These are phyloP conservation scores for Cyberlindnera lachancei DNA, from an alignment of 805 yeast species.

Conservation along the genomic window DNA sequence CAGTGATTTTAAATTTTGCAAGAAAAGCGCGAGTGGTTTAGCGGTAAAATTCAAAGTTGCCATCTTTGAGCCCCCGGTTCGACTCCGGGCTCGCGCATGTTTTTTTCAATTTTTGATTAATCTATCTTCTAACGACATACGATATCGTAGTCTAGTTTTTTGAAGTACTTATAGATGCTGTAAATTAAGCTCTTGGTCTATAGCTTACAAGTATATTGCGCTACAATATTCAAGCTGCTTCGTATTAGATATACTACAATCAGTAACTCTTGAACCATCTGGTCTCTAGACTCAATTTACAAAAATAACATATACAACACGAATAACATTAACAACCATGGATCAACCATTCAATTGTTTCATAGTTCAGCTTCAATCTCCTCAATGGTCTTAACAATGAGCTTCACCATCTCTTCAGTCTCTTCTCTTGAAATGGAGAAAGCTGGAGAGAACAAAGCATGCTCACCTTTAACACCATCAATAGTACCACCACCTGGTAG, in stretches of 20 bases:
- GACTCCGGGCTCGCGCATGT: slow-evolving; percentile 50
- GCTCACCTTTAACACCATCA: slow-evolving; percentile 37
- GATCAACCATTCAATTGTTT: too few species aligned
- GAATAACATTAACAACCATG: too few species aligned
- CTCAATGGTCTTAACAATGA: slow-evolving; percentile 16
- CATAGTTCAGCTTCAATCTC: slow-evolving; percentile 16
- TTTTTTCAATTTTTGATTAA: slow-evolving; percentile 13
- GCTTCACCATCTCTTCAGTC: slow-evolving; percentile 28
- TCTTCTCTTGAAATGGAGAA: slow-evolving; percentile 31
- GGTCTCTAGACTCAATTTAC: too few species aligned
- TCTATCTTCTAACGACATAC: too few species aligned
- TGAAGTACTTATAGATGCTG: too few species aligned
- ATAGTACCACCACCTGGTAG: slow-evolving; percentile 34
- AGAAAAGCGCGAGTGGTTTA: slow-evolving; percentile 43
- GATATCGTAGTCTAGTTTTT: too few species aligned
- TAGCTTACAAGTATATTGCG: too few species aligned
- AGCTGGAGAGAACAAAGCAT: slow-evolving; percentile 39
- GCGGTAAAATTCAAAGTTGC: slow-evolving; percentile 52
- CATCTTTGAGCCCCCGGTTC: slow-evolving; percentile 55
- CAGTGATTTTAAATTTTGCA: too few species aligned
- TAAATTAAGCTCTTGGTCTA: too few species aligned
- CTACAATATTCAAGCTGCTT: too few species aligned
- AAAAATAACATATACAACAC: too few species aligned
- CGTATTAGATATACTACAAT: background rate
- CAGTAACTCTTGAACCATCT: background rate